phyloP scores from a whole-genome alignment of 1,284 basidiomycete genomes.

The Moesziomyces parantarcticus region DNA sequence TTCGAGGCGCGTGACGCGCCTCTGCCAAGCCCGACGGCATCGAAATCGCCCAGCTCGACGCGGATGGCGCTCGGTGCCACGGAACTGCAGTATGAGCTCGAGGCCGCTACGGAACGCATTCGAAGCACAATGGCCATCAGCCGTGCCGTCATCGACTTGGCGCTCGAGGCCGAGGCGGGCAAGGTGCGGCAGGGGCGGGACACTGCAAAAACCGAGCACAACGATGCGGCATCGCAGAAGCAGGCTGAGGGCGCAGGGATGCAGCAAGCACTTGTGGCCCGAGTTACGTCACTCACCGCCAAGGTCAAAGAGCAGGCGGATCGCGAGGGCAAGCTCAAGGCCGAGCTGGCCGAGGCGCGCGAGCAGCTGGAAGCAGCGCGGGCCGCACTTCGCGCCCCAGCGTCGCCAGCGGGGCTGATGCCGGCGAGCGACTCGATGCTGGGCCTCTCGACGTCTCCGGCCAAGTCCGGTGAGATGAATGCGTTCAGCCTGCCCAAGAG shows the following conservation, averaged over 20 bases:
- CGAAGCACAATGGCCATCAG: conserved; percentile 34
- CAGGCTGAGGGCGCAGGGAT: conserved; percentile 19
- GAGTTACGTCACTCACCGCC: conserved; percentile 19
- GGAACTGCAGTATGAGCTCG: conserved; percentile 30
- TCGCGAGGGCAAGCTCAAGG: conserved; percentile 25
- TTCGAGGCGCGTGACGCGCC: conserved; percentile 16
- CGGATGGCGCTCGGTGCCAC: conserved; percentile 10
- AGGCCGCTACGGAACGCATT: conserved; percentile 19
- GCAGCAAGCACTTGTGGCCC: conserved; percentile 21
- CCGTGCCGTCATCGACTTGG: conserved; percentile 29
- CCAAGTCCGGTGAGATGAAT: conserved; percentile 1
- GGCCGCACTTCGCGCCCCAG: conserved; percentile 6
- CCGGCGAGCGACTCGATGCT: conserved; percentile 29
- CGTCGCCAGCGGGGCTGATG: conserved; percentile 19
- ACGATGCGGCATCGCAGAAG: background rate
- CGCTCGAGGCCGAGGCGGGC: conserved; percentile 19
- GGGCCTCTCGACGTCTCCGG: conserved; percentile 31
- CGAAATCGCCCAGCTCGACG: conserved; percentile 10
- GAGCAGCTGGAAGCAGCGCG: conserved; percentile 28
- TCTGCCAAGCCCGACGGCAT: conserved; percentile 6
- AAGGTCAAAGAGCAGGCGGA: conserved; percentile 28
- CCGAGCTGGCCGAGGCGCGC: conserved; percentile 15
- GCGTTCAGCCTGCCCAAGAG: conserved; percentile 13
- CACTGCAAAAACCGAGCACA: conserved; percentile 2
- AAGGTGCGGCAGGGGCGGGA: conserved; percentile 10